Base-by-base conservation (phyloP, 768 basidiomycete genomes). In the Gloeostereum incarnatum region DNA sequence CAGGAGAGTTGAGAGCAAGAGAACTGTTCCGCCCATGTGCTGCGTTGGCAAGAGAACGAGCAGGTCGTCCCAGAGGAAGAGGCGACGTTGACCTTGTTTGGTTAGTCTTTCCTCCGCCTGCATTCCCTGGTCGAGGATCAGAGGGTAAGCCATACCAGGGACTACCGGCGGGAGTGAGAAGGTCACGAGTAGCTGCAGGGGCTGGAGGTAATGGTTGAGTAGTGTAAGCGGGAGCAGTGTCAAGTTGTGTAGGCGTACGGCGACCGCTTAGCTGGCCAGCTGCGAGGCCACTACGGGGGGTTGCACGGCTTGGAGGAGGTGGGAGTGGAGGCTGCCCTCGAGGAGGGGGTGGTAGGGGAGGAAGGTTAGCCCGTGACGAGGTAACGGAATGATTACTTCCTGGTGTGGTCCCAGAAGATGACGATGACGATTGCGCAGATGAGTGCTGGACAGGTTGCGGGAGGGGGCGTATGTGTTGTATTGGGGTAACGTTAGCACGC, bases 271-370 rank as follows among this genome's bases (percentile, higher is more conserved):
- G 45, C 48, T 61, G 45, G 61, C 46, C 42, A 50, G 24, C 47
- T 29, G 26, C 35, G 29, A 47, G 40, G 18, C 41, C 49, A 32
- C 26, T 38, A 29, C 69, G 69, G 13, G 55, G 45, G 22, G 66
- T 32, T 11, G 61, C 55, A 17, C 71, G 64, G 26, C 46, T 36
- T 11, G 63, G 53, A n/a, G 69, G 62, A 29, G 70, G 71, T 7
- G 68, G 70, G 8, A 55, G 65, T 5, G 78, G 78, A 5, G 83
- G 84, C 43, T 81, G 79, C 2, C 67, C 65, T 24, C 75, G 74
- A 1, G 84, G 82, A 0, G 75, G 69, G 1, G 85, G 84, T 4
- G 82, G 81, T 1, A 81, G 66, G 2, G 81, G 82, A 6, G 80
- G 78, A 6, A 78, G 68, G 36, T 67, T 65, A 2, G 73, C 50